Conservation (phyloP, 805 yeast species). For the Starmerella vitae region DNA sequence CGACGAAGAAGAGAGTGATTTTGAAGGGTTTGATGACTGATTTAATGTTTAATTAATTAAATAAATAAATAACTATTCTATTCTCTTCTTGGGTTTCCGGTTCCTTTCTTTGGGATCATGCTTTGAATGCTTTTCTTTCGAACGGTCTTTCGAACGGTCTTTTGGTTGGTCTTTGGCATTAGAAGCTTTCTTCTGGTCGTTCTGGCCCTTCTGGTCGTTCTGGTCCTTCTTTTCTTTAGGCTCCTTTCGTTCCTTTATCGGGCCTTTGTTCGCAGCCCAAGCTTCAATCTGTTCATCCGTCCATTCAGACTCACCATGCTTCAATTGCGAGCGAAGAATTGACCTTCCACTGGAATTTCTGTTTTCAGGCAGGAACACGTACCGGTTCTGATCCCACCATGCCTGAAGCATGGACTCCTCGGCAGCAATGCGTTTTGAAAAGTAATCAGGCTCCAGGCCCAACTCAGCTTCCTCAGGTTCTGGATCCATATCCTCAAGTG, state of each 20-base stretch:
- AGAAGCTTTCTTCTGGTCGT: background rate
- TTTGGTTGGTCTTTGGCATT: background rate
- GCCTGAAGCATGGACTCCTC: conserved; percentile 15
- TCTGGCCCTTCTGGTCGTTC: background rate
- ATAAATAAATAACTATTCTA: too few species aligned
- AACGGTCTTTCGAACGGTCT: background rate
- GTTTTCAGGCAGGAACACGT: conserved; percentile 34
- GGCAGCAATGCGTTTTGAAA: conserved; percentile 38
- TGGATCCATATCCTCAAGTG: conserved; percentile 8
- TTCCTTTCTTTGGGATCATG: background rate
- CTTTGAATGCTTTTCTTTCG: background rate
- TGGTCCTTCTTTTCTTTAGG: background rate
- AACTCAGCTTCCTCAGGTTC: conserved; percentile 63
- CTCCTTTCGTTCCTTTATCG: too few species aligned
- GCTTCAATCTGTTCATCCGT: conserved; percentile 87
- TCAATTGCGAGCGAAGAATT: conserved; percentile 38
- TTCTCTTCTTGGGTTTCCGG: background rate
- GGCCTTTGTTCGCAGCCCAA: conserved; percentile 51
- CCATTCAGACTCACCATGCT: too few species aligned
- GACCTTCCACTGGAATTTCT: conserved; percentile 42
- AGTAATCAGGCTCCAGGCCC: conserved; percentile 41
- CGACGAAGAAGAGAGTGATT: background rate
- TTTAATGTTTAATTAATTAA: too few species aligned
- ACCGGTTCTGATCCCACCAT: conserved; percentile 31
- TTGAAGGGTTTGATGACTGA: background rate